Conservation (phyloP, 2,329 filamentous ascomycete species). For the Fonsecaea nubica region DNA sequence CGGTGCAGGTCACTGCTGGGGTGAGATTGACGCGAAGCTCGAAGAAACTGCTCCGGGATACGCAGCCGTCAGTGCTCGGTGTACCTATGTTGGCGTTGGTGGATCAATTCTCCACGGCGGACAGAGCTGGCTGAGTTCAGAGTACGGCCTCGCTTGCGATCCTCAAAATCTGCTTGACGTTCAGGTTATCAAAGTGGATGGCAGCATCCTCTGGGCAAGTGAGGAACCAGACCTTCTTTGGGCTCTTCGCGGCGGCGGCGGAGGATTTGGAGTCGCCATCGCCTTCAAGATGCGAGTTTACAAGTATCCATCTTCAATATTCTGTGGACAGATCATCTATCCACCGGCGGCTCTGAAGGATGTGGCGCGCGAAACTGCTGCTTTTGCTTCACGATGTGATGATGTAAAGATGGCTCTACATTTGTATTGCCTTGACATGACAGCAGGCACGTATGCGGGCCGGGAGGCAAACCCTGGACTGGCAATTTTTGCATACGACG, state of each 20-base stretch:
- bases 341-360: constrained; percentile 24
- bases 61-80: constrained; percentile 46
- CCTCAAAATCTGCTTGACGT: constrained; percentile 51
- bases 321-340: constrained; percentile 34
- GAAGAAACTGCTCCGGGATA: constrained; percentile 46
- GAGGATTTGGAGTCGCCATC: constrained; percentile 38
- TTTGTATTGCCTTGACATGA: constrained; percentile 30
- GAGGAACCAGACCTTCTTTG: constrained; percentile 51
- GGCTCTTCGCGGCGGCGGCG: constrained; percentile 51
- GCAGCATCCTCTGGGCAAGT: constrained; percentile 48
- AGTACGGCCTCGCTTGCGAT: constrained; percentile 50
- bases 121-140: constrained; percentile 49
- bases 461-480: constrained; percentile 27
- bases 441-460: constrained; percentile 20
- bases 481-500: constrained; percentile 31
- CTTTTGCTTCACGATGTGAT: constrained; percentile 23
- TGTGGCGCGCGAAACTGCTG: constrained; percentile 26
- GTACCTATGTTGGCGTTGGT: constrained; percentile 50
- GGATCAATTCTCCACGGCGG: constrained; percentile 49
- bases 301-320: constrained; percentile 32
- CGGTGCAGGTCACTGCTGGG: constrained; percentile 49
- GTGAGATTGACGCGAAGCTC: constrained; percentile 47
- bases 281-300: constrained; percentile 34
- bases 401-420: constrained; percentile 29
- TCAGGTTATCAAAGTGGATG: constrained; percentile 49